Evolutionary conservation across 2,329 filamentous ascomycete species (phyloP).

Genomic region (Seiridium cupressi): DNA sequence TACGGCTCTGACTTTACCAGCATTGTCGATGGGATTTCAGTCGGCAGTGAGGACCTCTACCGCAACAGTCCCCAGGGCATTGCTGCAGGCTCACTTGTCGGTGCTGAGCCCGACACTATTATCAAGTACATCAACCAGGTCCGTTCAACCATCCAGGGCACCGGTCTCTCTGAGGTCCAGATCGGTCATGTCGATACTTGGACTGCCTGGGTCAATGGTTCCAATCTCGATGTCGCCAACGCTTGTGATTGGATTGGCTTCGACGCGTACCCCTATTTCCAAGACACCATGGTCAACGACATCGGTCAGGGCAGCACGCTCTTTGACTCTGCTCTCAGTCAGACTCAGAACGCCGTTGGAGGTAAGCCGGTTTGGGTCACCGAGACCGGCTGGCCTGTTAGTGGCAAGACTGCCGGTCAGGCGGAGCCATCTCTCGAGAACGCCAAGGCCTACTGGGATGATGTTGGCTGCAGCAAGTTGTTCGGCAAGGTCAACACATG

Average conservation of each 20-base stretch:
- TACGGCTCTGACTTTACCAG: slow-evolving; percentile 66
- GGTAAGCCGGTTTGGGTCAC: slow-evolving; percentile 81
- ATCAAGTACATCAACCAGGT: slow-evolving; percentile 70
- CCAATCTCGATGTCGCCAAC: slow-evolving; percentile 69
- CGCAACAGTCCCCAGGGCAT: slow-evolving; percentile 71
- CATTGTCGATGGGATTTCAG: slow-evolving; percentile 77
- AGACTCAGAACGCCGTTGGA: slow-evolving; percentile 55
- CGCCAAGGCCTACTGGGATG: slow-evolving; percentile 77
- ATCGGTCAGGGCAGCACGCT: slow-evolving; percentile 63
- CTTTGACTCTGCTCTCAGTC: slow-evolving; percentile 65
- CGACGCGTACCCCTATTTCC: slow-evolving; percentile 84
- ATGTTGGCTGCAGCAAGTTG: slow-evolving; percentile 67
- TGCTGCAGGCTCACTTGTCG: slow-evolving; percentile 58
- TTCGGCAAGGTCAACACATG: slow-evolving; percentile 66
- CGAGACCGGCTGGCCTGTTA: slow-evolving; percentile 84
- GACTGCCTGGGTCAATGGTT: slow-evolving; percentile 72
- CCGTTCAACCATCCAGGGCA: slow-evolving; percentile 61
- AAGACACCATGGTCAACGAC: slow-evolving; percentile 64
- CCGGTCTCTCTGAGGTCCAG: slow-evolving; percentile 52
- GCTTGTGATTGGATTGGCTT: slow-evolving; percentile 77
- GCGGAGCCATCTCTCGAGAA: slow-evolving; percentile 65
- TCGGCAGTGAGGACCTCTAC: slow-evolving; percentile 86
- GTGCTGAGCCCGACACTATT: slow-evolving; percentile 60
- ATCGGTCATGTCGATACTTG: slow-evolving; percentile 90
- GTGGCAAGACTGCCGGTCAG: slow-evolving; percentile 59